These are phyloP conservation scores for Talaromyces sp. DNA, from an alignment of 2,329 filamentous ascomycete genomes.

Conservation along the genomic window DNA sequence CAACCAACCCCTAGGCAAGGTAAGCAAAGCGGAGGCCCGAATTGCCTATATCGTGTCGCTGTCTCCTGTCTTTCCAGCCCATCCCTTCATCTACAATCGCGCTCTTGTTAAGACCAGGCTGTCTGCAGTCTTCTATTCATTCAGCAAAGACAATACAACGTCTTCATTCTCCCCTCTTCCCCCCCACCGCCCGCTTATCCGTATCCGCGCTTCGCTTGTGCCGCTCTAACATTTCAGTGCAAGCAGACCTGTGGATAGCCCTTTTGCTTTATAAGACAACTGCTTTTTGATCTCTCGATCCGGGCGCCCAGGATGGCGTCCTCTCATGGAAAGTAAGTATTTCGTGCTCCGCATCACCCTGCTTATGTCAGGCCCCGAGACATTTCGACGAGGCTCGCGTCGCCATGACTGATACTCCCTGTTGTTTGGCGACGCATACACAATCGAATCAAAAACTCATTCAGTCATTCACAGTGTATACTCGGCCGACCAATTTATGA, in stretches of 20 bases:
- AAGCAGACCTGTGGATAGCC: conserved; percentile 6
- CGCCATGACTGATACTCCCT: neutral
- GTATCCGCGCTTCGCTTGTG: conserved; percentile 1
- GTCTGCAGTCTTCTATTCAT: neutral
- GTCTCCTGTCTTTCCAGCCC: neutral
- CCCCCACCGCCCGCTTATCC: conserved; percentile 6
- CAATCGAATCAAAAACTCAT: neutral
- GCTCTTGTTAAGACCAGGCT: neutral
- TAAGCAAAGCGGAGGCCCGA: conserved; percentile 1
- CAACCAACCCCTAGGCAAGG: conserved; percentile 13
- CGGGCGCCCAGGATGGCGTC: conserved; percentile 27
- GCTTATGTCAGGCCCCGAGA: neutral
- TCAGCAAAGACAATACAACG: neutral
- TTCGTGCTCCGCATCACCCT: neutral
- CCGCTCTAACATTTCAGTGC: conserved; percentile 12
- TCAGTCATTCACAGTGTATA: conserved; percentile 51
- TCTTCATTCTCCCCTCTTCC: neutral
- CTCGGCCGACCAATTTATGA: conserved; percentile 76
- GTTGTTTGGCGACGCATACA: neutral
- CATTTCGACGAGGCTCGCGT: neutral
- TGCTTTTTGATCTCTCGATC: conserved; percentile 2
- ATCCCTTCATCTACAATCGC: neutral
- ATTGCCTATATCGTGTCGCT: neutral
- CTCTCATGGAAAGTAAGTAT: conserved; percentile 36
- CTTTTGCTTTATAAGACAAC: neutral